phyloP scores from a whole-genome alignment of 306 rosid species.

The Ormosia emarginata region DNA sequence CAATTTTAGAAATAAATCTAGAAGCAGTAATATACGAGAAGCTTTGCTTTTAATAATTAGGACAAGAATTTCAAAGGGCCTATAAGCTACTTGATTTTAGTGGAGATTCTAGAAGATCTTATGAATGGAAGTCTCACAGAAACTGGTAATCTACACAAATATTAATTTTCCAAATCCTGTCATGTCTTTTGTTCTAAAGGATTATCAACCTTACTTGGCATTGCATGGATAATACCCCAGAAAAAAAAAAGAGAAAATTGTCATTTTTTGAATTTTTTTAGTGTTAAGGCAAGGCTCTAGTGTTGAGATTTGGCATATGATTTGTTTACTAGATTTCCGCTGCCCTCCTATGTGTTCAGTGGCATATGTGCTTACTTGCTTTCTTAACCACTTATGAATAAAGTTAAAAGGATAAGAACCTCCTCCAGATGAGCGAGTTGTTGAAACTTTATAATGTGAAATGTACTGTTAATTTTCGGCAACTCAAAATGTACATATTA shows the following conservation, averaged over 20 bases:
- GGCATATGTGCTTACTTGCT: not conserved
- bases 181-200: conserved; percentile 4
- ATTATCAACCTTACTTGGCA: not conserved
- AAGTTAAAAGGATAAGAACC: conserved; percentile 3
- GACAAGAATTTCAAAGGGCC: conserved; percentile 4
- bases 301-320: not conserved
- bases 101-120: not conserved
- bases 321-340: not conserved
- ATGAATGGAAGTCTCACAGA: not conserved
- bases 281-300: not conserved
- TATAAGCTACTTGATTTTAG: not conserved
- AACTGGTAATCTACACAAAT: not conserved
- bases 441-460: not conserved
- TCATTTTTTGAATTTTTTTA: not conserved
- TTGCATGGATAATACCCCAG: not conserved
- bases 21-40: conserved; percentile 1
- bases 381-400: conserved; percentile 2
- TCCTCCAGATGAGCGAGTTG: conserved; percentile 1
- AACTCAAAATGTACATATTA: not conserved
- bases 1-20: conserved; percentile 16
- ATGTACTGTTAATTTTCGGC: not conserved
- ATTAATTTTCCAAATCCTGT: not conserved
- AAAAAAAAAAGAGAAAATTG: not conserved
- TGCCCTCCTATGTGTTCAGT: not conserved
- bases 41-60: not conserved